These are phyloP conservation scores for Amoeboradix gromovi DNA, from an alignment of 371 early-diverging fungal species.

Conservation along the genomic window DNA sequence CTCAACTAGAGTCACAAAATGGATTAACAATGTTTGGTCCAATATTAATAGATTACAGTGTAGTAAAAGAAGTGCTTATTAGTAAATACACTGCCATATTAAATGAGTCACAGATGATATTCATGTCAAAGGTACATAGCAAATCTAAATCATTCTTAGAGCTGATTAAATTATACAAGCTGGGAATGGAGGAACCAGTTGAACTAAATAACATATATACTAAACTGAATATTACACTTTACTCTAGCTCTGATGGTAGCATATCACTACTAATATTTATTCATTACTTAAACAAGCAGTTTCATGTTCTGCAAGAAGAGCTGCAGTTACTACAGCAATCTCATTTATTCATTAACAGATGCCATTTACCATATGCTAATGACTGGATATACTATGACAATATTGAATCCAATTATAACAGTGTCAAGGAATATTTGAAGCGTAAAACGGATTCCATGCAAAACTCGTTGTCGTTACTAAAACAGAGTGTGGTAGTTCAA, in stretches of 20 bases:
- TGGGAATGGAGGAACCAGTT: background rate
- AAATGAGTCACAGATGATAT: background rate
- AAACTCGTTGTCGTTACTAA: conserved; percentile 40
- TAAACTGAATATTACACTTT: background rate
- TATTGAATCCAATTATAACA: conserved; percentile 86
- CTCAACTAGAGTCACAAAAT: background rate
- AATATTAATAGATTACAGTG: background rate
- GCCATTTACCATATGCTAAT: conserved; percentile 43
- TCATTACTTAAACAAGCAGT: background rate
- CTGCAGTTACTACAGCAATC: background rate
- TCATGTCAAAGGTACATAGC: background rate
- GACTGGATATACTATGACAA: conserved; percentile 89
- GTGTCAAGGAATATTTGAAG: conserved; percentile 66
- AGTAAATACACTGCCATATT: background rate
- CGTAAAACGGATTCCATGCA: conserved; percentile 73
- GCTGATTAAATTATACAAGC: background rate
- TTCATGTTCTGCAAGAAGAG: background rate
- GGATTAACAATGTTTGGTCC: background rate
- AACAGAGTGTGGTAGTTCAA: background rate
- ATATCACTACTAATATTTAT: background rate
- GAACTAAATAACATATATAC: background rate
- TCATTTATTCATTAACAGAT: background rate
- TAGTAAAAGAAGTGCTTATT: background rate
- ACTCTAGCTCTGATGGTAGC: background rate
- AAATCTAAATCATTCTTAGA: background rate